phyloP scores from a whole-genome alignment of 345 rosid species.

The Gossypium bickii region DNA sequence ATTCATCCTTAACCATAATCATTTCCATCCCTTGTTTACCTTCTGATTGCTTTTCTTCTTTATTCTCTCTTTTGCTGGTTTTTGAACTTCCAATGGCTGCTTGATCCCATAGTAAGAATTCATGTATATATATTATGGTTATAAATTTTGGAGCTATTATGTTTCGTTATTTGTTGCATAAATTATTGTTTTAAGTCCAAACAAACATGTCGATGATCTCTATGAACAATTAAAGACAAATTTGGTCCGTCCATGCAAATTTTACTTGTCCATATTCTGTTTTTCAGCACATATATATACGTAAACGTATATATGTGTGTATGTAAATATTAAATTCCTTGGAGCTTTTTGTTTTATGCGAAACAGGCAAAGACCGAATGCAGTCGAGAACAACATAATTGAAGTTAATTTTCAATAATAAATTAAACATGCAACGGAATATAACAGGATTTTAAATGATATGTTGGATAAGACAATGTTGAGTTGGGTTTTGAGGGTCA shows the following conservation, averaged over 20 bases:
- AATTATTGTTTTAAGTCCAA: background rate
- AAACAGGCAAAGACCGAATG: background rate
- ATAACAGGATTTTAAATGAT: no score
- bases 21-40: slow-evolving; percentile 24
- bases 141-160: slow-evolving; percentile 15
- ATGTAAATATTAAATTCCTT: background rate
- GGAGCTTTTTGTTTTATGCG: background rate
- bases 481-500: background rate
- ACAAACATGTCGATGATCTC: slow-evolving; percentile 23
- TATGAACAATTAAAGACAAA: background rate
- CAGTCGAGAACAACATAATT: background rate
- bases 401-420: no score
- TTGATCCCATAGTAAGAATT: slow-evolving; percentile 1
- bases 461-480: background rate
- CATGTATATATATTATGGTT: slow-evolving; percentile 10
- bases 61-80: background rate
- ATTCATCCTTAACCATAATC: slow-evolving; percentile 41
- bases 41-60: background rate
- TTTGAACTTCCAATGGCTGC: background rate
- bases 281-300: background rate
- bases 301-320: no score
- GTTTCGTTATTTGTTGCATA: slow-evolving; percentile 5
- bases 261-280: background rate
- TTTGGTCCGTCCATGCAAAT: background rate
- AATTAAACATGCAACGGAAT: background rate